These are phyloP conservation scores for Puccinia novopanici DNA, from an alignment of 1,284 basidiomycete genomes.

Conservation along the genomic window DNA sequence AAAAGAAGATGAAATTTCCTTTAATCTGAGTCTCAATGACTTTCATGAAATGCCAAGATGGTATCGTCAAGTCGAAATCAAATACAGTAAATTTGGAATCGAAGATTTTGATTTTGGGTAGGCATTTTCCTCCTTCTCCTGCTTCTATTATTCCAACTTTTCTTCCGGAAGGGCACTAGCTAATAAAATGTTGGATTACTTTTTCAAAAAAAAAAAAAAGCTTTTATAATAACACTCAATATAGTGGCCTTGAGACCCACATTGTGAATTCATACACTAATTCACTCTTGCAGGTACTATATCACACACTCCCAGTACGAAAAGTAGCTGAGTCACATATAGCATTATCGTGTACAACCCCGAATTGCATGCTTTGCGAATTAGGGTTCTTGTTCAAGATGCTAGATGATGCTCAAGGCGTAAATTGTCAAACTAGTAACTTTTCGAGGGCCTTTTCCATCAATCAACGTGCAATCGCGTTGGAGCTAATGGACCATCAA, in stretches of 20 bases:
- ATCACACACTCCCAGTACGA: conserved; percentile 78
- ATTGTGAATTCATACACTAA: conserved; percentile 98
- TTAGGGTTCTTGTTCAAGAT: conserved; percentile 92
- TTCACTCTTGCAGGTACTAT: conserved; percentile 82
- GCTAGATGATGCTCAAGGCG: conserved; percentile 90
- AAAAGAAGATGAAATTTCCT: conserved; percentile 46
- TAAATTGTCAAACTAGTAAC: conserved; percentile 94
- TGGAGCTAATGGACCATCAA: conserved; percentile 87
- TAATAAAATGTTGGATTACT: too few relatives aligned
- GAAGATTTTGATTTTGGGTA: conserved; percentile 98
- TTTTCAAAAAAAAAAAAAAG: conserved; percentile 60
- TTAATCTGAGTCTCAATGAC: conserved; percentile 38
- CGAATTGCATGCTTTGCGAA: conserved; percentile 92
- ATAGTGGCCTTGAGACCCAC: conserved; percentile 92
- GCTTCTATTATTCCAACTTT: background rate
- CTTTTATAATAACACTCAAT: conserved; percentile 86
- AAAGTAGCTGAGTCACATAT: conserved; percentile 86
- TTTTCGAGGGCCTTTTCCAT: conserved; percentile 90
- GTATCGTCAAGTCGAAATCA: conserved; percentile 92
- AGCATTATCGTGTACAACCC: conserved; percentile 77
- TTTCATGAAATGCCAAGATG: conserved; percentile 69
- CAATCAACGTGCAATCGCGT: conserved; percentile 72
- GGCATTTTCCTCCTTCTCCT: conserved; percentile 50
- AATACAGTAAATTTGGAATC: conserved; percentile 98
- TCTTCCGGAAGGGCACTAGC: background rate